Evolutionary conservation across 2,329 filamentous ascomycete species (phyloP).

Genomic region (Cladosporium phlei): DNA sequence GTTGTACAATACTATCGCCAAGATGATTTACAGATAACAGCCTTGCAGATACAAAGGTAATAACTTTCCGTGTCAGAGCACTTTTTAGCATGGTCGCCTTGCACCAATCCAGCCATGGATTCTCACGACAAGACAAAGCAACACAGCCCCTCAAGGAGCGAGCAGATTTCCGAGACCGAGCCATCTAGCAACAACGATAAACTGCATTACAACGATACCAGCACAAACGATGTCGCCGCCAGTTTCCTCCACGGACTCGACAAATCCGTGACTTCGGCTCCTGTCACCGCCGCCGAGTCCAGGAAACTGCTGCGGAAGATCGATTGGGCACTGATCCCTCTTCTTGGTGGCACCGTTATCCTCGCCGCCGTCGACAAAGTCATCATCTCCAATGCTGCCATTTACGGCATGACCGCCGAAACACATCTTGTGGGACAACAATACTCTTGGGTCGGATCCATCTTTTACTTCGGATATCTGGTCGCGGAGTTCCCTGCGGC

Average conservation of each 20-base stretch:
- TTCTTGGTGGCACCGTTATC: conserved; percentile 25
- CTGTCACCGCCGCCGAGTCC: conserved; percentile 20
- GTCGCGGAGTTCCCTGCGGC: conserved; percentile 56
- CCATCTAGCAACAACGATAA: too few relatives aligned
- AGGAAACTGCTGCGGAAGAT: conserved; percentile 26
- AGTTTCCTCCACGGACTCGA: conserved; percentile 27
- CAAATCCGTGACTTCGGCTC: conserved; percentile 20
- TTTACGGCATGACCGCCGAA: conserved; percentile 59
- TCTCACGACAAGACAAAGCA: too few relatives aligned
- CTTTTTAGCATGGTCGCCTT: too few relatives aligned
- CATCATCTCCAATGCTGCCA: conserved; percentile 45
- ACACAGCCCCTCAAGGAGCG: too few relatives aligned
- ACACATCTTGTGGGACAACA: conserved; percentile 54
- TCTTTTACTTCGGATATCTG: conserved; percentile 59
- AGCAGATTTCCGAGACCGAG: too few relatives aligned
- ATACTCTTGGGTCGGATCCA: conserved; percentile 58
- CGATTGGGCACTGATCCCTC: conserved; percentile 25
- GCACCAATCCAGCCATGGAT: too few relatives aligned
- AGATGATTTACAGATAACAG: too few relatives aligned
- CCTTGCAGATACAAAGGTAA: too few relatives aligned
- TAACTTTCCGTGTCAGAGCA: too few relatives aligned
- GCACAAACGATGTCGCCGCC: conserved; percentile 25
- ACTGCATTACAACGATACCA: too few relatives aligned
- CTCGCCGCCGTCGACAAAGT: conserved; percentile 31
- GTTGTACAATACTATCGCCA: too few relatives aligned